phyloP scores from a whole-genome alignment of 352 stramenopile species.

The Hyaloperonospora brassicae region DNA sequence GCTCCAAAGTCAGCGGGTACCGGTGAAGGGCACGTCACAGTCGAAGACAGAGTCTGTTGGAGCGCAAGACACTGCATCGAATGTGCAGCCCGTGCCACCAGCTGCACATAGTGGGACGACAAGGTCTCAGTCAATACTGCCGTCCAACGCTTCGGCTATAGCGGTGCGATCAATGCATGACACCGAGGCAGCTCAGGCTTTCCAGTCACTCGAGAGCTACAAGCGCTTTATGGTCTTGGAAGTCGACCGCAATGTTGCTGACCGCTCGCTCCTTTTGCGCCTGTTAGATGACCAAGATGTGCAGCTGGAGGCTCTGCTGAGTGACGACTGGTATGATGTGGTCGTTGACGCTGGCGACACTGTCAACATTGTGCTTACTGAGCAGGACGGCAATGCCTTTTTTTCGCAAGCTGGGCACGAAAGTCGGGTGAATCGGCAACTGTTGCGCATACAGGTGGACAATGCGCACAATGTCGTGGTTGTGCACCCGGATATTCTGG shows the following conservation, averaged over 20 bases:
- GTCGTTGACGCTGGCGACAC: slow-evolving; percentile 60
- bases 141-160: slow-evolving; percentile 8
- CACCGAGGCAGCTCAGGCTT: background rate
- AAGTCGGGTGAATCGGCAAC: slow-evolving; percentile 3
- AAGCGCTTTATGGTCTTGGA: slow-evolving; percentile 60
- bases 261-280: slow-evolving; percentile 45
- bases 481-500: slow-evolving; percentile 68
- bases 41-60: slow-evolving; percentile 26
- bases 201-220: slow-evolving; percentile 27
- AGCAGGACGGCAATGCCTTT: slow-evolving; percentile 32
- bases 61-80: slow-evolving; percentile 22
- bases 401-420: slow-evolving; percentile 30
- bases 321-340: slow-evolving; percentile 76
- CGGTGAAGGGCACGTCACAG: slow-evolving; percentile 11
- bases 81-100: slow-evolving; percentile 25
- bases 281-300: slow-evolving; percentile 61
- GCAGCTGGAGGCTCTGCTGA: slow-evolving; percentile 48
- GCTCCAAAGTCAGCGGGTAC: slow-evolving; percentile 43
- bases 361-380: slow-evolving; percentile 72
- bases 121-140: slow-evolving; percentile 5
- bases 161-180: slow-evolving; percentile 18
- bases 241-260: slow-evolving; percentile 41
- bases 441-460: slow-evolving; percentile 33
- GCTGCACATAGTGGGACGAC: slow-evolving; percentile 8
- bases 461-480: slow-evolving; percentile 57